Conservation (phyloP, 495 filamentous ascomycete species). For the Hapsidospora chrysogenum region DNA sequence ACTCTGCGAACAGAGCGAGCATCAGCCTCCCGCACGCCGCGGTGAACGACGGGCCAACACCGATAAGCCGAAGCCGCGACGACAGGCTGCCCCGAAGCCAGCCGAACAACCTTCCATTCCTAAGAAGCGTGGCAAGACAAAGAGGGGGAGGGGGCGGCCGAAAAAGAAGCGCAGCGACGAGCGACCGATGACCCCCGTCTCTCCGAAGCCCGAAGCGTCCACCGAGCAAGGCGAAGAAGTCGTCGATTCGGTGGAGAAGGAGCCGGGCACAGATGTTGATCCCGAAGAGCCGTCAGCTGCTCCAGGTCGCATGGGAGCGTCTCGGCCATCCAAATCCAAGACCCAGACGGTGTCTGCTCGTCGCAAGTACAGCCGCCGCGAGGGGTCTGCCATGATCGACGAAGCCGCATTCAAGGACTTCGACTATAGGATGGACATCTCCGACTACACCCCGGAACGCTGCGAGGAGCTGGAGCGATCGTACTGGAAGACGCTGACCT, state of each 20-base stretch:
- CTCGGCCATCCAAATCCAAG: conserved; percentile 20
- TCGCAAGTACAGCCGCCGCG: conserved; percentile 65
- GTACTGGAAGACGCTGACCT: conserved; percentile 94
- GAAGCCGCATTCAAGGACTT: conserved; percentile 77
- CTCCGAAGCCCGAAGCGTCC: conserved; percentile 26
- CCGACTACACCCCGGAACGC: conserved; percentile 76
- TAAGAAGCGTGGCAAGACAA: conserved; percentile 3
- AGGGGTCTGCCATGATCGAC: conserved; percentile 56
- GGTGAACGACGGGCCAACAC: conserved; percentile 75
- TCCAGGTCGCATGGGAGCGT: conserved; percentile 24
- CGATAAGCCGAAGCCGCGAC: conserved; percentile 33
- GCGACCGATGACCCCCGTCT: conserved; percentile 37
- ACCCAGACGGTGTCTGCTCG: conserved; percentile 41
- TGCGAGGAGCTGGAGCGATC: conserved; percentile 85
- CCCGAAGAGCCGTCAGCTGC: conserved; percentile 21
- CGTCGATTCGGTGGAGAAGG: conserved; percentile 26
- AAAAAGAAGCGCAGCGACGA: conserved; percentile 25
- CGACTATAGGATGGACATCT: conserved; percentile 69
- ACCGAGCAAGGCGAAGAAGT: conserved; percentile 17
- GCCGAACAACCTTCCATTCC: conserved; percentile 6
- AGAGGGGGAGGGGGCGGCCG: conserved; percentile 13
- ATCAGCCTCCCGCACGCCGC: conserved; percentile 87
- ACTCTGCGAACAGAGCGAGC: conserved; percentile 79
- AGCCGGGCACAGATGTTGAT: conserved; percentile 28
- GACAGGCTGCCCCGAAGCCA: conserved; percentile 11